phyloP scores from a whole-genome alignment of 129 eudicot species.

The Kitagawia praeruptora region DNA sequence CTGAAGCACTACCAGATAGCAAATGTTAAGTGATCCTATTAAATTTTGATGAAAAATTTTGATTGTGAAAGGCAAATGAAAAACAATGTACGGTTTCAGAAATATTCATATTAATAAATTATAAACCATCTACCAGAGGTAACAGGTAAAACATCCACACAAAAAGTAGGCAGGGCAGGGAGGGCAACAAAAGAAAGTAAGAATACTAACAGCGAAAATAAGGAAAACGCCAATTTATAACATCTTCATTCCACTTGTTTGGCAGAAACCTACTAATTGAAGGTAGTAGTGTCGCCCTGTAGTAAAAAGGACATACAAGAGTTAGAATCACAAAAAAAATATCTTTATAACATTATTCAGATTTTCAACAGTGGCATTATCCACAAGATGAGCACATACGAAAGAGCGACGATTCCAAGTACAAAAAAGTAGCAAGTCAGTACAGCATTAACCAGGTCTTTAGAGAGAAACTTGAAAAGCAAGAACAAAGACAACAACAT shows the following conservation, averaged over 20 bases:
- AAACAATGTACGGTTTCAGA: neutral
- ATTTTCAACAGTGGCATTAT: constrained; percentile 12
- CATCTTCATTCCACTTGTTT: constrained; percentile 72
- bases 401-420: constrained; percentile 85
- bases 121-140: neutral
- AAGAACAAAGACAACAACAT: constrained; percentile 87
- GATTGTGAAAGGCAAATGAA: neutral
- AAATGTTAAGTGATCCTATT: neutral
- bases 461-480: constrained; percentile 88
- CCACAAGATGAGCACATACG: constrained; percentile 54
- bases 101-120: neutral
- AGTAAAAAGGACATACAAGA: constrained; percentile 2
- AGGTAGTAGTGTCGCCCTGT: constrained; percentile 87
- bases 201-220: constrained; percentile 53
- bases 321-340: neutral
- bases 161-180: neutral
- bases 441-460: constrained; percentile 93
- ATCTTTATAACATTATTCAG: neutral
- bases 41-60: neutral
- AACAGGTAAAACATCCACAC: neutral
- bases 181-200: neutral
- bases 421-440: constrained; percentile 83
- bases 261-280: constrained; percentile 75
- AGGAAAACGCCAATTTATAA: constrained; percentile 72
- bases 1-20: neutral